Percentiles rank a stretch among this genome's conserved stretches.
These are phyloP conservation scores for Rosa lucieae DNA, from an alignment of 306 rosid species.

Conservation along the genomic window DNA sequence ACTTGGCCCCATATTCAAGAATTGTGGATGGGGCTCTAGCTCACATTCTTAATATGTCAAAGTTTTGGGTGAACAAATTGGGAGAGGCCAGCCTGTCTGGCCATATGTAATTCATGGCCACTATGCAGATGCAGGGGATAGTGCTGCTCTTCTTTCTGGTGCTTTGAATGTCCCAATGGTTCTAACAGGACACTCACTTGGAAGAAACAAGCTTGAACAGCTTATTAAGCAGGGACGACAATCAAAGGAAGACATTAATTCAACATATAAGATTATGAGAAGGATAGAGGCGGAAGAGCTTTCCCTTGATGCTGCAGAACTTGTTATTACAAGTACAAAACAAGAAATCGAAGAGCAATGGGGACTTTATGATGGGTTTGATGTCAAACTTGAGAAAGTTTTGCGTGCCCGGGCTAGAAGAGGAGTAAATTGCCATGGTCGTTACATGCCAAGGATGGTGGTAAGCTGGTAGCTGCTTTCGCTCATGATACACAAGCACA, in stretches of 20 bases:
- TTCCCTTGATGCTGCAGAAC: slow-evolving; percentile 87
- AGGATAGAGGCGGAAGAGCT: slow-evolving; percentile 93
- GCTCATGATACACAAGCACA: no score
- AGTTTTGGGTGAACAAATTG: slow-evolving; percentile 86
- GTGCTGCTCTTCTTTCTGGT: slow-evolving; percentile 89
- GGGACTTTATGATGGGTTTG: slow-evolving; percentile 94
- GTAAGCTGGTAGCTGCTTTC: slow-evolving; percentile 35
- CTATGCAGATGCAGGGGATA: slow-evolving; percentile 92
- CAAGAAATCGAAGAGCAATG: slow-evolving; percentile 94
- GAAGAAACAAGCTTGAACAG: slow-evolving; percentile 90
- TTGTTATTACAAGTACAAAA: slow-evolving; percentile 86
- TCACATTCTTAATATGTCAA: slow-evolving; percentile 86
- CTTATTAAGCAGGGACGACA: slow-evolving; percentile 91
- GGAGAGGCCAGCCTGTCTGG: slow-evolving; percentile 82
- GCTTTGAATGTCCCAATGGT: slow-evolving; percentile 95
- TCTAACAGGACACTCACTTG: slow-evolving; percentile 86
- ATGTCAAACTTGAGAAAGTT: slow-evolving; percentile 87
- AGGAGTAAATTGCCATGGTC: slow-evolving; percentile 79
- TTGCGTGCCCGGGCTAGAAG: slow-evolving; percentile 85
- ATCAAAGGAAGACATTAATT: slow-evolving; percentile 86
- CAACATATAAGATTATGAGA: slow-evolving; percentile 83
- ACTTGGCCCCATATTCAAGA: slow-evolving; percentile 92
- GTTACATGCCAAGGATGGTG: slow-evolving; percentile 96
- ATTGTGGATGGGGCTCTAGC: slow-evolving; percentile 88
- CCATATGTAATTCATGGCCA: slow-evolving; percentile 94